Base-by-base conservation (phyloP, 164 flowering plant genomes). In the Liriodendron chinense region DNA sequence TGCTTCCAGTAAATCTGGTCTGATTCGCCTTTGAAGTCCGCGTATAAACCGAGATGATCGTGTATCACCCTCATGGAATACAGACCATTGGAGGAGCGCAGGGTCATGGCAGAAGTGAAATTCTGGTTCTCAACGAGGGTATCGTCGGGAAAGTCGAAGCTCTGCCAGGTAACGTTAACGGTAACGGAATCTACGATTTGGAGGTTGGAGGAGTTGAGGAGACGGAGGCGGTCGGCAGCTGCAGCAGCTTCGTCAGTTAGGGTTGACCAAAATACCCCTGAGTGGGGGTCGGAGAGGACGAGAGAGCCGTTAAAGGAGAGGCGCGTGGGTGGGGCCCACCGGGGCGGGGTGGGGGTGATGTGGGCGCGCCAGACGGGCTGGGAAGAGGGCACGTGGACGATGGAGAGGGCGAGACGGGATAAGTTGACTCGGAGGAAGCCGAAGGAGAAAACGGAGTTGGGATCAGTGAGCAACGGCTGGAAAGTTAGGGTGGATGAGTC, bases 51-150 rank as follows among this genome's bases (percentile, higher is more conserved):
- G 16, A 89, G 65, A 70, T 78, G 91, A 47, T 86, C 71, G 65
- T 74, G 61, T 2, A 92, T 93, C 24, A 95, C 62, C 10, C 83
- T 84, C 98, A 93, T 83, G 0, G 88, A 80, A 71, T 87, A 95
- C 9, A 82, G 72, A 65, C 89, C 88, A 59, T 91, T 89, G 0
- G 89, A 81, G 1, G 98, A 90, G 48, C 79, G 74, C 4, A 95
- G 82, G 2, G 87, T 14, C 97, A 90, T 90, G 68, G 34, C 21
- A 63, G 81, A 69, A 0, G 91, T 92, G 86, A 92, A 87, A 79
- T 92, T 95, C 78, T 95, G 97, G 53, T 81, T 84, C 79, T 91
- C 90, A 12, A 95, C 80, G 76, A 95, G 89, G 76, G 98, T 89
- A 78, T 90, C 79, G 0, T 84, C 70, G 16, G 97, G 97, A 79